Evolutionary conservation across 2,329 filamentous ascomycete species (phyloP).

Genomic region (Nemania abortiva): DNA sequence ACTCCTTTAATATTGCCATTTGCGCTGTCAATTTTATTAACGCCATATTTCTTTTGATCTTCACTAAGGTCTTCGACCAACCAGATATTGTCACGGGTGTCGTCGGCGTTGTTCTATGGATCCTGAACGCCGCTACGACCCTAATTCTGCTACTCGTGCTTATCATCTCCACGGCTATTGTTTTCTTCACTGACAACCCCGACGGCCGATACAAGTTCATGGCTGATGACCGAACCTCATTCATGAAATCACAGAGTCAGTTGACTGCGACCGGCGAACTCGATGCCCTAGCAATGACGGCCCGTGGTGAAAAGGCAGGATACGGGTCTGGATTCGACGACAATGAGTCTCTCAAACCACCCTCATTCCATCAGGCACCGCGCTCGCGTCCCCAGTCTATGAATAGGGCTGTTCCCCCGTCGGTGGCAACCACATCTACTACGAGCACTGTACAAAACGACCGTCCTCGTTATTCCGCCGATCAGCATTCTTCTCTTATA

Average conservation of each 20-base stretch:
- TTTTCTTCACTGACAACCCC: slow-evolving; percentile 91
- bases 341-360: slow-evolving; percentile 73
- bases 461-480: slow-evolving; percentile 58
- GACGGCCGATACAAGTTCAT: slow-evolving; percentile 96
- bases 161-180: slow-evolving; percentile 76
- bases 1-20: slow-evolving; percentile 95
- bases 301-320: slow-evolving; percentile 80
- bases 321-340: slow-evolving; percentile 72
- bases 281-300: slow-evolving; percentile 88
- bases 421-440: slow-evolving; percentile 37
- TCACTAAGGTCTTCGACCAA: slow-evolving; percentile 86
- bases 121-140: slow-evolving; percentile 86
- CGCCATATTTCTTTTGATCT: slow-evolving; percentile 88
- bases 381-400: slow-evolving; percentile 48
- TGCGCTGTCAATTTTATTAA: slow-evolving; percentile 91
- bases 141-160: slow-evolving; percentile 86
- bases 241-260: slow-evolving; percentile 95
- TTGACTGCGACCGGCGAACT: slow-evolving; percentile 83
- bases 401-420: slow-evolving; percentile 28
- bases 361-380: slow-evolving; percentile 62
- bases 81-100: slow-evolving; percentile 86
- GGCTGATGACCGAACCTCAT: slow-evolving; percentile 94
- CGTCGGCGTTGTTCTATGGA: slow-evolving; percentile 89
- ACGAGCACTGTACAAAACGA: slow-evolving; percentile 48
- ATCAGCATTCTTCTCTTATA: slow-evolving; percentile 57